These are phyloP conservation scores for Gracilaria caudata DNA, from an alignment of 23 red algal genomes.

Conservation along the genomic window DNA sequence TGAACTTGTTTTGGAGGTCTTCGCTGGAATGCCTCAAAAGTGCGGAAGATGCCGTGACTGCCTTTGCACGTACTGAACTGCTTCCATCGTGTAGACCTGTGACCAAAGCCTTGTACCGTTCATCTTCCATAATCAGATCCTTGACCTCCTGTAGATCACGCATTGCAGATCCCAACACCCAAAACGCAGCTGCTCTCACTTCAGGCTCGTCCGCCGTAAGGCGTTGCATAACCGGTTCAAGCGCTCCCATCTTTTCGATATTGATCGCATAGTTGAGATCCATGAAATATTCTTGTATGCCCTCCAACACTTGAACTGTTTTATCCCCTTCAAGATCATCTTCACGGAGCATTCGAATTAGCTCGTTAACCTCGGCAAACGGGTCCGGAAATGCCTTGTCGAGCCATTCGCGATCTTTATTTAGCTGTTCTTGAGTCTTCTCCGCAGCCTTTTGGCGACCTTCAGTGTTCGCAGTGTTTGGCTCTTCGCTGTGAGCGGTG, in stretches of 20 bases:
- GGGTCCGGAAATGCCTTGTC: conserved; percentile 71
- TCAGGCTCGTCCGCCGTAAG: conserved; percentile 5
- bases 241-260: conserved; percentile 71
- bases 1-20: conserved; percentile 23
- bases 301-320: conserved; percentile 42
- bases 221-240: conserved; percentile 56
- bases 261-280: conserved; percentile 84
- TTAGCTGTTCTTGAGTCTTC: conserved; percentile 38
- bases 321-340: conserved; percentile 26
- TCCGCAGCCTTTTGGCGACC: conserved; percentile 11
- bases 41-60: conserved; percentile 65
- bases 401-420: conserved; percentile 72
- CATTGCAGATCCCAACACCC: conserved; percentile 79
- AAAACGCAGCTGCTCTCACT: conserved; percentile 75
- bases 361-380: conserved; percentile 61
- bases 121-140: conserved; percentile 41
- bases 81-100: conserved; percentile 35
- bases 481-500: conserved; percentile 39
- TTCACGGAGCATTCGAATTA: conserved; percentile 34
- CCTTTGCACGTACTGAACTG: conserved; percentile 58
- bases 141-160: conserved; percentile 64
- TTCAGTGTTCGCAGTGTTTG: background rate
- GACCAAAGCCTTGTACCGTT: conserved; percentile 41
- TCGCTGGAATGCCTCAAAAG: conserved; percentile 49
- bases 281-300: conserved; percentile 68